Evolutionary conservation across 2,329 filamentous ascomycete genomes (phyloP).

Genomic region (Aspergillus aculeatus): DNA sequence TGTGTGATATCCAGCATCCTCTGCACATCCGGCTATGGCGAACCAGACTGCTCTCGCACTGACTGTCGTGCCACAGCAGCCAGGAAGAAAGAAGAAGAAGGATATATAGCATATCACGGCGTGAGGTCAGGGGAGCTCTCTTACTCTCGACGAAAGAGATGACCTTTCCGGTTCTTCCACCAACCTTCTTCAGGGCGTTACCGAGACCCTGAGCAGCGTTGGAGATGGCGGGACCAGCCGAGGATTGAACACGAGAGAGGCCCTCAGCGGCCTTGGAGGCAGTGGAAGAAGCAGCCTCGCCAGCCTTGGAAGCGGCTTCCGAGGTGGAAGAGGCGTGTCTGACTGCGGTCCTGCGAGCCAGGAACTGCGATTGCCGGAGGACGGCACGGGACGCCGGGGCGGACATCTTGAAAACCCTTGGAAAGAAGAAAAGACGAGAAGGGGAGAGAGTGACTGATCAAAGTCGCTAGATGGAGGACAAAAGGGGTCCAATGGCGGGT

Average conservation of each 20-base stretch:
- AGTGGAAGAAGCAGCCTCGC: slow-evolving; percentile 43
- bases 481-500: slow-evolving; percentile 41
- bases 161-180: slow-evolving; percentile 77
- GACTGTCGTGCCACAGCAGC: neutral
- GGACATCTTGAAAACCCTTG: slow-evolving; percentile 42
- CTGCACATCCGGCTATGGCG: slow-evolving; percentile 4
- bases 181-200: slow-evolving; percentile 70
- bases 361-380: slow-evolving; percentile 49
- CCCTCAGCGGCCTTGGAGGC: slow-evolving; percentile 72
- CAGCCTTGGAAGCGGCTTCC: slow-evolving; percentile 47
- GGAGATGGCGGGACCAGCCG: slow-evolving; percentile 74
- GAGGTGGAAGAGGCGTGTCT: slow-evolving; percentile 49
- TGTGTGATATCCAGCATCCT: neutral
- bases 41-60: neutral
- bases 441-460: slow-evolving; percentile 28
- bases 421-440: slow-evolving; percentile 23
- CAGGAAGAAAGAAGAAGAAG: neutral
- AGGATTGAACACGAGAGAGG: slow-evolving; percentile 75
- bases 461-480: slow-evolving; percentile 32
- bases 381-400: slow-evolving; percentile 45
- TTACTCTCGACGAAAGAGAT: slow-evolving; percentile 83
- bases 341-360: slow-evolving; percentile 46
- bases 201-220: slow-evolving; percentile 68
- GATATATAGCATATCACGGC: neutral
- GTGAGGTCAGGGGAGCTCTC: slow-evolving; percentile 34